Percentiles rank a stretch among this genome's conserved stretches.
Conservation (phyloP, 2,329 filamentous ascomycete species). For the Colletotrichum graminicola region DNA sequence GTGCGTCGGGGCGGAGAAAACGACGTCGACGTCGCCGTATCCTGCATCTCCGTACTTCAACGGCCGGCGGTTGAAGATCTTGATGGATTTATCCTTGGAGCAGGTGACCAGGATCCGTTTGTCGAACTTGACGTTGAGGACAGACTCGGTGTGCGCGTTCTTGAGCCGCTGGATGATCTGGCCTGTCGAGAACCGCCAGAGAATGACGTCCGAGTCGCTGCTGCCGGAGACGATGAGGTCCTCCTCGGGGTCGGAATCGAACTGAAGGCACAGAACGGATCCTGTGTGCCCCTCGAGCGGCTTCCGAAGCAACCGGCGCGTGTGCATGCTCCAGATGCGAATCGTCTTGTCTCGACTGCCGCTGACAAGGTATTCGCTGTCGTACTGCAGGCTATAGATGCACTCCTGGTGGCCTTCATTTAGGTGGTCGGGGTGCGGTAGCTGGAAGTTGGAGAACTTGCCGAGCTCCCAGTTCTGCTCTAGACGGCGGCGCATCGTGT, state of each 20-base stretch:
- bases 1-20: constrained; percentile 66
- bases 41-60: constrained; percentile 72
- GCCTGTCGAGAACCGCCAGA: constrained; percentile 95
- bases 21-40: constrained; percentile 57
- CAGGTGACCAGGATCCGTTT: constrained; percentile 93
- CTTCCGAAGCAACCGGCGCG: constrained; percentile 78
- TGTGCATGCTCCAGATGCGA: constrained; percentile 90
- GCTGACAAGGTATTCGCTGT: constrained; percentile 87
- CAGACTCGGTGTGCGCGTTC: constrained; percentile 87
- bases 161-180: constrained; percentile 81
- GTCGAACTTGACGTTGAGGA: constrained; percentile 94
- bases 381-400: constrained; percentile 95
- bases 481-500: constrained; percentile 84
- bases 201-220: constrained; percentile 89
- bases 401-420: constrained; percentile 91
- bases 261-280: constrained; percentile 94
- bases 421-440: constrained; percentile 84
- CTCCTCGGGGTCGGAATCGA: constrained; percentile 87
- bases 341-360: constrained; percentile 91
- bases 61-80: constrained; percentile 87
- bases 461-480: constrained; percentile 94
- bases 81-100: constrained; percentile 97
- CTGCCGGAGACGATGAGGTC: constrained; percentile 96
- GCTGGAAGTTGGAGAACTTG: constrained; percentile 85
- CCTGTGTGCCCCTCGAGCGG: constrained; percentile 83